Evolutionary conservation across 805 yeast species (phyloP).

Genomic region (Grigorovia transvaalensis): DNA sequence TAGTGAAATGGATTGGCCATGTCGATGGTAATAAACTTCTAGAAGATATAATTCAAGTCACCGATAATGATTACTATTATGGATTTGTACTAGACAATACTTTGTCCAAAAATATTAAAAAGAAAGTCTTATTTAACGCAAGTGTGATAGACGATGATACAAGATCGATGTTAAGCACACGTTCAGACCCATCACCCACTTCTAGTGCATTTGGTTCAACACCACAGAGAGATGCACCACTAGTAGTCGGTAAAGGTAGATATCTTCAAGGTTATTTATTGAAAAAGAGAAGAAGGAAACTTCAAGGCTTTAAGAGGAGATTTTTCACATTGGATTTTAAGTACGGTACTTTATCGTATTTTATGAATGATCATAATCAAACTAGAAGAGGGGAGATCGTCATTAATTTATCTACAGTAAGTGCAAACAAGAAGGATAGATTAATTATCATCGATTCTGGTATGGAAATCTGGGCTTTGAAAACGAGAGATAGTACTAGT

Average conservation of each 20-base stretch:
- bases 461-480: slow-evolving; percentile 85
- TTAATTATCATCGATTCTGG: slow-evolving; percentile 86
- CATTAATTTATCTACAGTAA: slow-evolving; percentile 66
- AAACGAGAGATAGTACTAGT: slow-evolving; percentile 52
- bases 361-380: slow-evolving; percentile 56
- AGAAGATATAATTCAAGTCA: slow-evolving; percentile 51
- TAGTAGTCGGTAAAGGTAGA: slow-evolving; percentile 40
- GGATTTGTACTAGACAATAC: slow-evolving; percentile 92
- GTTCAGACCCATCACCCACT: slow-evolving; percentile 11
- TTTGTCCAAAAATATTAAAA: slow-evolving; percentile 74
- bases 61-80: slow-evolving; percentile 51
- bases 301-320: slow-evolving; percentile 79
- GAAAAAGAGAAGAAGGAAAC: slow-evolving; percentile 72
- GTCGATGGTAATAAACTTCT: slow-evolving; percentile 51
- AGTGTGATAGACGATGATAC: slow-evolving; percentile 24
- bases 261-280: slow-evolving; percentile 67
- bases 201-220: slow-evolving; percentile 9
- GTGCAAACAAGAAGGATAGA: slow-evolving; percentile 57
- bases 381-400: slow-evolving; percentile 84
- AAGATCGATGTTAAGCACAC: slow-evolving; percentile 7
- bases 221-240: slow-evolving; percentile 8
- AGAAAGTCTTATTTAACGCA: slow-evolving; percentile 63
- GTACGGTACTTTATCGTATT: slow-evolving; percentile 76
- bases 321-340: slow-evolving; percentile 75
- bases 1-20: slow-evolving; percentile 45